Conservation (phyloP, 192 early-diverging fungal species). For the Coemansia sp. region DNA sequence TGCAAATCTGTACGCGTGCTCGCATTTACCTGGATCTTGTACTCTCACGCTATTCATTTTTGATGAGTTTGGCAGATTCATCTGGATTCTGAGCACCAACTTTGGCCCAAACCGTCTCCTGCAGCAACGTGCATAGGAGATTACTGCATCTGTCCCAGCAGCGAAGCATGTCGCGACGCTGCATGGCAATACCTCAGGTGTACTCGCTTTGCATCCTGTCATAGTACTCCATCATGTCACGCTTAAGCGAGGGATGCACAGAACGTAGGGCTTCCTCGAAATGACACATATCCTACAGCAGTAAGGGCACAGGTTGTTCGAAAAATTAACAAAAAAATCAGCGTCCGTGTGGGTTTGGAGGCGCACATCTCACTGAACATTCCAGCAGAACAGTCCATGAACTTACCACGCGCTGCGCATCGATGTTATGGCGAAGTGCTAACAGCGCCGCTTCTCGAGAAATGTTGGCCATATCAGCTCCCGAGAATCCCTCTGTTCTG, state of each 20-base stretch:
- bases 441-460: slow-evolving; percentile 76
- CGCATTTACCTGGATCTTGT: no score
- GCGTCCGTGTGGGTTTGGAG: background rate
- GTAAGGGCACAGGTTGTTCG: background rate
- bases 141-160: background rate
- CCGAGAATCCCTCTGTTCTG: slow-evolving; percentile 87
- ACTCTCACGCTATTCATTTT: background rate
- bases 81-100: background rate
- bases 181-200: slow-evolving; percentile 1
- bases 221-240: slow-evolving; percentile 65
- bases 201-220: slow-evolving; percentile 19
- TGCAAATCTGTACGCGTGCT: background rate
- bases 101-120: background rate
- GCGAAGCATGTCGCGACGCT: background rate
- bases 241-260: slow-evolving; percentile 62
- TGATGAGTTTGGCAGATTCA: background rate
- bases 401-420: slow-evolving; percentile 1
- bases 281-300: slow-evolving; percentile 43
- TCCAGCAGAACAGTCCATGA: slow-evolving; percentile 45
- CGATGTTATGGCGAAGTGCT: slow-evolving; percentile 26
- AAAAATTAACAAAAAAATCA: background rate
- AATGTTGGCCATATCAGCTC: slow-evolving; percentile 86
- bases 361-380: background rate
- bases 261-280: slow-evolving; percentile 49
- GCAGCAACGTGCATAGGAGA: background rate